Percentiles rank a stretch among this genome's conserved stretches.
Conservation (phyloP, 2,329 filamentous ascomycete species). For the Colletotrichum scovillei region DNA sequence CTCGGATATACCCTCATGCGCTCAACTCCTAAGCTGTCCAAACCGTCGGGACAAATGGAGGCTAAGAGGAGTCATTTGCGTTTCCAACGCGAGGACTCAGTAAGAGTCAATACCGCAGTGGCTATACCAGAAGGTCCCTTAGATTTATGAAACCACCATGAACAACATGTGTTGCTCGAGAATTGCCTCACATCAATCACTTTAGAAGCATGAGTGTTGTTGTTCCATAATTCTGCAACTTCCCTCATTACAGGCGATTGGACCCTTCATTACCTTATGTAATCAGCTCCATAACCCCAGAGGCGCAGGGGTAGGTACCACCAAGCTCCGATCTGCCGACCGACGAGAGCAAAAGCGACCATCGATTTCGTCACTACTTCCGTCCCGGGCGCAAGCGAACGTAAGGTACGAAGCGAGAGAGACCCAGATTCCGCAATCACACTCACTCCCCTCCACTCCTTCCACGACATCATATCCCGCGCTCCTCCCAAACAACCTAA, state of each 20-base stretch:
- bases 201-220: not conserved
- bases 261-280: not conserved
- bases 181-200: not conserved
- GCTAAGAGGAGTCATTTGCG: too few species aligned
- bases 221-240: not conserved
- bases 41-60: too few species aligned
- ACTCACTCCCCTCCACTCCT: not conserved
- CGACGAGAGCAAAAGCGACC: slow-evolving; percentile 36
- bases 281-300: not conserved
- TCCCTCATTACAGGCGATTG: not conserved
- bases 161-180: too few species aligned
- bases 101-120: too few species aligned
- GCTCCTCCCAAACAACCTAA: not conserved
- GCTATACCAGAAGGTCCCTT: too few species aligned
- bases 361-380: slow-evolving; percentile 37
- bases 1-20: too few species aligned
- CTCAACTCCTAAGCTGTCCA: too few species aligned
- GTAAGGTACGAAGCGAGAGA: not conserved
- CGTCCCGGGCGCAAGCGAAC: slow-evolving; percentile 8
- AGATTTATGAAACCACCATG: too few species aligned
- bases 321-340: slow-evolving; percentile 30
- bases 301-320: not conserved
- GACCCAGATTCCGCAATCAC: not conserved
- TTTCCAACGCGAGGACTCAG: too few species aligned
- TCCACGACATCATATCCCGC: not conserved